Conservation (phyloP, 345 rosid genomes). For the Anacardium occidentale region DNA sequence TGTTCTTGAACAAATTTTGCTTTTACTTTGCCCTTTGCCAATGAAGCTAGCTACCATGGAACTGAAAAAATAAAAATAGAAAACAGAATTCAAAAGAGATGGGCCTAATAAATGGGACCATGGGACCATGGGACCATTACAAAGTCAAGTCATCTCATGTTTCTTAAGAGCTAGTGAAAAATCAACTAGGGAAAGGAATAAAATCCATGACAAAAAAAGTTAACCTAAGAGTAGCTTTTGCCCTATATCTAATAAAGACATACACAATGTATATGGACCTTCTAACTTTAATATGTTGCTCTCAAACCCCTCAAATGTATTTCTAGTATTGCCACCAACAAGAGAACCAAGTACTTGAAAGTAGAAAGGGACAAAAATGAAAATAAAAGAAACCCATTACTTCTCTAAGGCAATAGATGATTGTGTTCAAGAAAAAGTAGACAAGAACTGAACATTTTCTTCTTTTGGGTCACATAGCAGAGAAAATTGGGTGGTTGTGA, state of each 20-base stretch:
- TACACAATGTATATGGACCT: not conserved
- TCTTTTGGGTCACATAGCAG: constrained; percentile 1
- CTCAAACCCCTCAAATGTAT: not conserved
- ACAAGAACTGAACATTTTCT: not conserved
- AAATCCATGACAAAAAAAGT: not conserved
- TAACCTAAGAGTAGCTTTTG: not conserved
- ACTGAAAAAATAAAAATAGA: not conserved
- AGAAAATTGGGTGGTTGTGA: not conserved
- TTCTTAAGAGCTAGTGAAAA: not conserved
- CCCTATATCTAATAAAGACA: not conserved
- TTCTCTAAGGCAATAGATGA: not conserved
- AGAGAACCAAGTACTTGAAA: not conserved
- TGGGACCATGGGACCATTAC: not conserved
- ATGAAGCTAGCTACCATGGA: too few relatives aligned
- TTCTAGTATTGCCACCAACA: not conserved
- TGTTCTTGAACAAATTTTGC: too few relatives aligned
- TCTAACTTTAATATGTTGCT: not conserved
- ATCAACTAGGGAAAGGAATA: not conserved
- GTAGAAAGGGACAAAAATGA: not conserved
- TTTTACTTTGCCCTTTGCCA: too few relatives aligned
- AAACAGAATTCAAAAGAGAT: constrained; percentile 11
- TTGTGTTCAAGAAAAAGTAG: constrained; percentile 8
- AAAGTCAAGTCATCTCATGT: not conserved
- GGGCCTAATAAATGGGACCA: not conserved
- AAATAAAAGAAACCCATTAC: not conserved